Percentiles rank a stretch among this genome's conserved stretches.
Evolutionary conservation across 2,329 filamentous ascomycete genomes (phyloP).

Genomic region (Magnaporthiopsis poae): DNA sequence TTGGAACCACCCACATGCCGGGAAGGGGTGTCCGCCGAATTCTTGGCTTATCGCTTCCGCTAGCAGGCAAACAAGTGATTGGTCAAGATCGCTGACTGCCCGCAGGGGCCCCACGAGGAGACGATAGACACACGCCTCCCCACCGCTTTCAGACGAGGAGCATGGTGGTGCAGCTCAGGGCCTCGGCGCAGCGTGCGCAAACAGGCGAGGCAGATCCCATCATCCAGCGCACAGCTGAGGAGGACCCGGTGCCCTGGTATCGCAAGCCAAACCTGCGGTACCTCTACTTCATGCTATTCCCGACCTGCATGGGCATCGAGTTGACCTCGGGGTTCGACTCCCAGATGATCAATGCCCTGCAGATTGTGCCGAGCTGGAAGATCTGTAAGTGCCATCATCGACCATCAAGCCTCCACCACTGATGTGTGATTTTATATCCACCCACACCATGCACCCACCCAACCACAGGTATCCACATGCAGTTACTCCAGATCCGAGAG

Average conservation of each 20-base stretch:
- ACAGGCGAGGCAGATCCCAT: slow-evolving; percentile 13
- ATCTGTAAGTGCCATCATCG: slow-evolving; percentile 19
- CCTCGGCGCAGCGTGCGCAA: background rate
- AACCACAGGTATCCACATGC: background rate
- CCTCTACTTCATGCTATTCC: slow-evolving; percentile 48
- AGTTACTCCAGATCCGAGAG: too few relatives aligned
- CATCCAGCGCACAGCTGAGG: slow-evolving; percentile 32
- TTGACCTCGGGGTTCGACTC: slow-evolving; percentile 49
- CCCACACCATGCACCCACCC: background rate
- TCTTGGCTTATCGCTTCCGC: background rate
- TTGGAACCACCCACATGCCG: background rate
- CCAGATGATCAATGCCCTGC: slow-evolving; percentile 30
- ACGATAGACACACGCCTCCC: background rate
- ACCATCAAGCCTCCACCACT: too few relatives aligned
- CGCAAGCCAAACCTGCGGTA: slow-evolving; percentile 44
- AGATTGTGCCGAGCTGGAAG: slow-evolving; percentile 27
- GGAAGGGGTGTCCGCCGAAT: background rate
- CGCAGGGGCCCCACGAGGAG: background rate
- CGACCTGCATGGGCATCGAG: slow-evolving; percentile 49
- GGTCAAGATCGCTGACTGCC: background rate
- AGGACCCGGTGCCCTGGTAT: slow-evolving; percentile 39
- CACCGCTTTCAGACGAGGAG: too few relatives aligned
- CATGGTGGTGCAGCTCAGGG: background rate
- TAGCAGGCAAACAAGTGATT: background rate
- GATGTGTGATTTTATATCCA: background rate